Evolutionary conservation across 2,329 filamentous ascomycete genomes (phyloP).

Genomic region (Dryadomyces sulphureus): DNA sequence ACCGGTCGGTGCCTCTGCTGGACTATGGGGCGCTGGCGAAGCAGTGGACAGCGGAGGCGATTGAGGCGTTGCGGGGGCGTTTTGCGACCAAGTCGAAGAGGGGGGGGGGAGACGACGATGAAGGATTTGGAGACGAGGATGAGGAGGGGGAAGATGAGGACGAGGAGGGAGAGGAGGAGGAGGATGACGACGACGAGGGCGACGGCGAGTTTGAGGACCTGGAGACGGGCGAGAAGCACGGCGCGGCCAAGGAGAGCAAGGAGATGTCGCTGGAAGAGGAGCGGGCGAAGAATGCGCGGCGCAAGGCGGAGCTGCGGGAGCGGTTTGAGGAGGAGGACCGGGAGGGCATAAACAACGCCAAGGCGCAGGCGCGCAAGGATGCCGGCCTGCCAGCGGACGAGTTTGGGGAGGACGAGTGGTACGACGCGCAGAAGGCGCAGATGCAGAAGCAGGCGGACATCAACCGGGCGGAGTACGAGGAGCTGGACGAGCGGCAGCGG

Average conservation of each 20-base stretch:
- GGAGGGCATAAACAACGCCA: conserved; percentile 90
- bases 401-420: conserved; percentile 98
- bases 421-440: conserved; percentile 86
- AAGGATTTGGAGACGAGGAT: conserved; percentile 44
- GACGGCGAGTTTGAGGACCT: conserved; percentile 78
- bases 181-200: conserved; percentile 48
- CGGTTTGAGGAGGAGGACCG: conserved; percentile 95
- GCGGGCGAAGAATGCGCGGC: conserved; percentile 74
- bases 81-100: conserved; percentile 43
- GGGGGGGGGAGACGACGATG: conserved; percentile 42
- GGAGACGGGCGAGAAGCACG: conserved; percentile 55
- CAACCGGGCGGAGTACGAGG: conserved; percentile 86
- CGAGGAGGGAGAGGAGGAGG: conserved; percentile 33
- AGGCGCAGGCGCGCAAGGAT: conserved; percentile 59
- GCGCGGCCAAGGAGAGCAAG: conserved; percentile 18
- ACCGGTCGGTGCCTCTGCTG: conserved; percentile 62
- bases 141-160: conserved; percentile 52
- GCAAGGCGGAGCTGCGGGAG: conserved; percentile 87
- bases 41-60: conserved; percentile 73
- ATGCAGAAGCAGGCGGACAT: conserved; percentile 94
- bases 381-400: conserved; percentile 48
- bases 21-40: conserved; percentile 68
- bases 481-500: conserved; percentile 71
- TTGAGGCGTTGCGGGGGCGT: conserved; percentile 57
- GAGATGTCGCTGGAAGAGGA: conserved; percentile 44